Conservation (phyloP, 306 rosid species). For the Mimosa bimucronata region DNA sequence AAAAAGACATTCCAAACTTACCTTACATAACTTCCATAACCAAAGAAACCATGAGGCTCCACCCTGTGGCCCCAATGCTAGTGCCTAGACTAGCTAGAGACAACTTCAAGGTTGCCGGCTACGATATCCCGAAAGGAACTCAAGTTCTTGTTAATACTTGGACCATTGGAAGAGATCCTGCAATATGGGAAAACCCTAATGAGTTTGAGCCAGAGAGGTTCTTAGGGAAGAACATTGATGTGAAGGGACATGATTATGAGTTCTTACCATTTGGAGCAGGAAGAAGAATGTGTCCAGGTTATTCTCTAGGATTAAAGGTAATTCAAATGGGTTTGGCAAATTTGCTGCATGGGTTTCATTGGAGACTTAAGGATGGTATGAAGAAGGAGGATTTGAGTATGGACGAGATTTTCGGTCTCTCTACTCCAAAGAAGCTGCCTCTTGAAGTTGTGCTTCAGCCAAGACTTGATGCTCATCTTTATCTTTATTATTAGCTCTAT, state of each 20-base stretch:
- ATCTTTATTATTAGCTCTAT: no score
- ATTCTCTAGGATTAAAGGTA: constrained; percentile 58
- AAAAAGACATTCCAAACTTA: constrained; percentile 52
- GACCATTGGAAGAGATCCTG: constrained; percentile 59
- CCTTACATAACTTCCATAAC: constrained; percentile 52
- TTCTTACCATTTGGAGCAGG: constrained; percentile 62
- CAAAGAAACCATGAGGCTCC: no score
- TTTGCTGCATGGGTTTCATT: no score
- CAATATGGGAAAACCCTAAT: constrained; percentile 53
- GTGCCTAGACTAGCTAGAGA: constrained; percentile 48
- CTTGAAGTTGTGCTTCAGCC: no score
- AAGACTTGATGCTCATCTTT: no score
- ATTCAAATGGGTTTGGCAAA: no score
- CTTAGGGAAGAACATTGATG: constrained; percentile 53
- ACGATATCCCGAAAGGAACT: constrained; percentile 58
- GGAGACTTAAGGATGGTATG: no score
- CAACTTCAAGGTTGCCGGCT: constrained; percentile 43
- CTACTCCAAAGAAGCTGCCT: no score
- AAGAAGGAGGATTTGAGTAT: no score
- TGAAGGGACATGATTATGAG: no score
- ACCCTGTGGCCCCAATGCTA: no score
- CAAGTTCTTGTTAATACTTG: constrained; percentile 47
- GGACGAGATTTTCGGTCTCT: no score
- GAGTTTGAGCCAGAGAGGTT: constrained; percentile 60
- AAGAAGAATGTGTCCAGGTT: constrained; percentile 62